Evolutionary conservation across 176 grass and related monocot genomes (phyloP), one percentile per base, ranked within the genome.

Genomic region (Oryza punctata): DNA sequence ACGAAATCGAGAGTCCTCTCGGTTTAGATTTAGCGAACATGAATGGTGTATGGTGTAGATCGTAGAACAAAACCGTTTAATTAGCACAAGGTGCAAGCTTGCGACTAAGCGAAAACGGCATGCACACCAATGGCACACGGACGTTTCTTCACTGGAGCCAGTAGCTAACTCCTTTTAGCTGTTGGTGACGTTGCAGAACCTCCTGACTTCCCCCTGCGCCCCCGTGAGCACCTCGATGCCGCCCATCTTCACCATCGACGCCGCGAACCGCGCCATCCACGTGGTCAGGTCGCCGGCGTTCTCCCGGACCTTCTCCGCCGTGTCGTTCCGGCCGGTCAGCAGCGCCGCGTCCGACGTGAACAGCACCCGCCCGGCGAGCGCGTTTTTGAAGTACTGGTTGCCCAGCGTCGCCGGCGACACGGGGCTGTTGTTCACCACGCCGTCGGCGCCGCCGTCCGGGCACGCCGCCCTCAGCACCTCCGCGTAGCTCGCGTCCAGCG

Each of bases 221-320:
- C 88, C 84, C 1, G 72, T 86, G 78, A 85, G 82, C 63, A 88
- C 85, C 49, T 76, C 33, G 24, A 87, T 77, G 63, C 16, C 23
- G 28, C 84, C 87, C 91, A 92, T 92, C 70, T 76, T 82, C 11
- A 92, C 82, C 87, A 85, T 81, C 10, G 87, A 49, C 47, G 28
- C 29, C 16, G 63, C 87, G n/a, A 92, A 90, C 57, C 70, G 60
- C 10, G 1, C 49, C 54, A 74, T 82, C 84, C 87, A 92, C 26
- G 35, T 15, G 0, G 15, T 28, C 1, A 24, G 7, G 78, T 81
- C 14, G 0, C 9, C 64, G 0, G 78, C 78, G 19, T 65, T 78
- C 10, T 25, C 11, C 1, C 1, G 10, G 9, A 89, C 86, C 35
- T 37, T 28, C 11, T 41, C 68, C 25, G 7, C 52, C 10, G 76